Evolutionary conservation across 345 rosid genomes (phyloP).

Genomic region (Pistacia atlantica): DNA sequence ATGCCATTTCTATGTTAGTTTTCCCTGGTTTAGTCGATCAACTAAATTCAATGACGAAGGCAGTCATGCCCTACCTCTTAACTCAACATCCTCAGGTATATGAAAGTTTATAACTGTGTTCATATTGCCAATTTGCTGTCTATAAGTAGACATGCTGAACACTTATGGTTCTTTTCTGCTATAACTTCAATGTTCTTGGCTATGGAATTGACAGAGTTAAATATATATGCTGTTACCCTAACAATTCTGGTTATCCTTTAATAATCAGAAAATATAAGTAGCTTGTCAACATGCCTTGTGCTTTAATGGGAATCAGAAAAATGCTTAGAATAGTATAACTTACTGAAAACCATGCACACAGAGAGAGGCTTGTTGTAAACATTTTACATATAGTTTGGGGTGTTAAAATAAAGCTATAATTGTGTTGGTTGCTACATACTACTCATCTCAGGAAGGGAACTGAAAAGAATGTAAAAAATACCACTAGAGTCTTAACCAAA

Average conservation of each 20-base stretch:
- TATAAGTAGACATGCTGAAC: background rate
- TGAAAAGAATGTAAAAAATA: background rate
- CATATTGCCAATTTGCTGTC: constrained; percentile 1
- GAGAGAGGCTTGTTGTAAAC: background rate
- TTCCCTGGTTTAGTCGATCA: constrained; percentile 83
- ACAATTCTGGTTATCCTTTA: background rate
- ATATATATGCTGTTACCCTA: background rate
- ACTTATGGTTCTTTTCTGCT: background rate
- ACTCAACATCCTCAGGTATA: constrained; percentile 62
- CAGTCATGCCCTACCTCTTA: constrained; percentile 54
- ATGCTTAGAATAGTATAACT: background rate
- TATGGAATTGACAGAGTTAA: background rate
- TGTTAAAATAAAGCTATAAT: too few species aligned
- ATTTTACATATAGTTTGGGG: background rate
- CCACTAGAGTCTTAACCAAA: background rate
- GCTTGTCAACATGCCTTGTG: background rate
- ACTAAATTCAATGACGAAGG: constrained; percentile 62
- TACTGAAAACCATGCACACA: background rate
- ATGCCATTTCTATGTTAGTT: constrained; percentile 65
- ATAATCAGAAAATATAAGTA: too few species aligned
- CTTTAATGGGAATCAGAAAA: background rate
- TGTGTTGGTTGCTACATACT: background rate
- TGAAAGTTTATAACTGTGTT: background rate
- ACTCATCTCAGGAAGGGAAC: background rate
- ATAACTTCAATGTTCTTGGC: background rate